Conservation (phyloP, 2,329 filamentous ascomycete species). For the Fusarium protoensiforme region DNA sequence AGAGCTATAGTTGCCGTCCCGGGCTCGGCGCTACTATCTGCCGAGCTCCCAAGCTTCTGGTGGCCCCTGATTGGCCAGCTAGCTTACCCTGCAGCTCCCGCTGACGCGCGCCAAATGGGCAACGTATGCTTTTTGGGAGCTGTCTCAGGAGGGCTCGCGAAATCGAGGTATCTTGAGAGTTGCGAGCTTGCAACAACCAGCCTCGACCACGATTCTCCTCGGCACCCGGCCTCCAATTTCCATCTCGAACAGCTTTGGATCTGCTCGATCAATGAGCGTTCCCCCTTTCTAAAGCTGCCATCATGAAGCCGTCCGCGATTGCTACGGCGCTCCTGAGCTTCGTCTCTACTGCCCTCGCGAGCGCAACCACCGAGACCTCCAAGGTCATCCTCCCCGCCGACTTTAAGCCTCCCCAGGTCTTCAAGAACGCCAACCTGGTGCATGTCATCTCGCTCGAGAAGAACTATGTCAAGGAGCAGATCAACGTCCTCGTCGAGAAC, state of each 20-base stretch:
- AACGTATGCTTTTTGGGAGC: conserved; percentile 51
- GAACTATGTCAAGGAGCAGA: conserved; percentile 86
- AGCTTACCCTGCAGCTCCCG: conserved; percentile 42
- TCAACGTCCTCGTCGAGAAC: conserved; percentile 97
- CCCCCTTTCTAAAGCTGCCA: conserved; percentile 40
- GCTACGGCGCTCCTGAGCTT: conserved; percentile 70
- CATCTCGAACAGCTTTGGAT: conserved; percentile 33
- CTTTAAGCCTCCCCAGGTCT: conserved; percentile 89
- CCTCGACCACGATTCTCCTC: conserved; percentile 18
- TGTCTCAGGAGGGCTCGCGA: conserved; percentile 41
- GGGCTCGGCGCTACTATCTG: conserved; percentile 39
- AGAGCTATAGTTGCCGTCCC: conserved; percentile 1
- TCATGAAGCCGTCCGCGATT: conserved; percentile 58
- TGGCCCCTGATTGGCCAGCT: conserved; percentile 41
- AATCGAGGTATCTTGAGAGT: conserved; percentile 38
- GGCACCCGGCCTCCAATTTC: conserved; percentile 23
- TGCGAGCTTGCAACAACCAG: conserved; percentile 31
- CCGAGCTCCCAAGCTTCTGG: conserved; percentile 13
- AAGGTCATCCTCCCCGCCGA: conserved; percentile 69
- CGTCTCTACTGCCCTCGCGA: conserved; percentile 59
- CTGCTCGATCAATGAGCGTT: conserved; percentile 49
- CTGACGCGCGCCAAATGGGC: conserved; percentile 46
- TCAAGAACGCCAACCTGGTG: conserved; percentile 93
- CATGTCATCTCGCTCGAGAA: conserved; percentile 94
- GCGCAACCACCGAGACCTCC: conserved; percentile 57